Evolutionary conservation across 192 early-diverging fungal species (phyloP), one percentile per base, ranked within the genome.

Genomic region (Geosiphon pyriformis): DNA sequence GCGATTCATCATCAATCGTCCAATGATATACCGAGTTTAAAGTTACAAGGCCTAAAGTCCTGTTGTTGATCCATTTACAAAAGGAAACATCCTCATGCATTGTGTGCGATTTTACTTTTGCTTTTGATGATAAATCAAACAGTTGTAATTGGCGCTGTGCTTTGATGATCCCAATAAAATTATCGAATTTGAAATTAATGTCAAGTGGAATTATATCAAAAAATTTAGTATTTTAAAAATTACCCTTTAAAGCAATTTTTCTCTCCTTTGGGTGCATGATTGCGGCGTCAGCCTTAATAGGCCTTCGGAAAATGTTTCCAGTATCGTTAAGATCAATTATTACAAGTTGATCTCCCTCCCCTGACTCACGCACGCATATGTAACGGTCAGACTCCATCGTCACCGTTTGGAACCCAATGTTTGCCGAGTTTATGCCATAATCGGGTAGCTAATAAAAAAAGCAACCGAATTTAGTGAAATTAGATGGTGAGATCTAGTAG

Each of bases 331-430:
- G 80, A 79, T 99, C 96, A 34, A 98, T 83, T 67, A 99, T 95
- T 50, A 94, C 93, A 31, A 98, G 94, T 70, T 94, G 91, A 79
- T 64, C 52, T 32, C 18, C 8, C 6, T 25, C n/a, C n/a, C 61
- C 61, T 20, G 69, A 61, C 72, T 98, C 96, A 54, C 96, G 90
- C 32, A 98, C 87, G 80, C 95, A 96, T 70, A 98, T 96, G 78
- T 92, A 98, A 68, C 94, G 90, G 78, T 98, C 95, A 8, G 94
- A 96, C 75, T 98, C 93, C 79, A 98, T 89, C 59, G 96, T 98
- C 62, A 98, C 82, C 18, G 92, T 96, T 75, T 94, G 95, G 81
- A 98, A 98, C 66, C 93, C 89, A 72, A 98, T 98, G 72, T 87
- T 92, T 35, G 88, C 88, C 33, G 87, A 81, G 78, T 94, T 94